Conservation (phyloP, 1,284 basidiomycete genomes). For the Vanrija sp. region DNA sequence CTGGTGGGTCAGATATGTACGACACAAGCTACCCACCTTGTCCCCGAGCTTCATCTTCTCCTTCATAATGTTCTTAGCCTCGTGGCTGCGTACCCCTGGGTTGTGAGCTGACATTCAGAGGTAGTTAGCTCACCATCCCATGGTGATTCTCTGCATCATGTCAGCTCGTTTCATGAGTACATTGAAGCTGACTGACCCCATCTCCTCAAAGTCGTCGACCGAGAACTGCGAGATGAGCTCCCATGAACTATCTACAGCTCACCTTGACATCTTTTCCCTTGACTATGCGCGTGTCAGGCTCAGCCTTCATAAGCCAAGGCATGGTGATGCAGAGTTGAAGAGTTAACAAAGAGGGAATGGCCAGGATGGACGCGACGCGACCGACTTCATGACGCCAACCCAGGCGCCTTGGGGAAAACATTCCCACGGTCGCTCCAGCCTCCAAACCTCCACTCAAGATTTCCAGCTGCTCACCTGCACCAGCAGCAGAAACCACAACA, state of each 20-base stretch:
- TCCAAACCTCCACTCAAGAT: conserved; percentile 12
- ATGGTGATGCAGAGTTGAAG: conserved; percentile 20
- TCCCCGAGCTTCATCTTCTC: conserved; percentile 77
- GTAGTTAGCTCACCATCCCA: conserved; percentile 69
- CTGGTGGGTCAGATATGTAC: conserved; percentile 8
- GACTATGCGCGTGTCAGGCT: conserved; percentile 78
- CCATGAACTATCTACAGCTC: conserved; percentile 13
- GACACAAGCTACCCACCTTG: conserved; percentile 55
- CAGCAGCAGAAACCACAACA: neutral
- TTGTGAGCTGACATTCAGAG: neutral
- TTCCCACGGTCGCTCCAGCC: conserved; percentile 18
- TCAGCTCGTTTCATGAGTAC: neutral
- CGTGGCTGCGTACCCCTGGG: conserved; percentile 63
- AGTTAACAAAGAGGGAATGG: neutral
- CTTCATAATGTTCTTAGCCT: conserved; percentile 88
- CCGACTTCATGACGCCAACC: neutral
- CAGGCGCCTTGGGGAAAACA: too few species aligned
- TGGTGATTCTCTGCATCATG: conserved; percentile 57
- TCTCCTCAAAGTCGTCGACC: conserved; percentile 78
- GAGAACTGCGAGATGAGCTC: conserved; percentile 63
- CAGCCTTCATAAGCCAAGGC: conserved; percentile 84
- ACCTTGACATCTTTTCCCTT: conserved; percentile 90
- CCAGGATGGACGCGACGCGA: neutral
- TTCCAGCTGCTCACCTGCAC: conserved; percentile 2
- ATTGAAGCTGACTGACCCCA: conserved; percentile 36